A percentile compares a stretch with the other conserved stretches of the same genome.
Conservation (phyloP, 2,329 filamentous ascomycete genomes). For the Exophiala calicioides region DNA sequence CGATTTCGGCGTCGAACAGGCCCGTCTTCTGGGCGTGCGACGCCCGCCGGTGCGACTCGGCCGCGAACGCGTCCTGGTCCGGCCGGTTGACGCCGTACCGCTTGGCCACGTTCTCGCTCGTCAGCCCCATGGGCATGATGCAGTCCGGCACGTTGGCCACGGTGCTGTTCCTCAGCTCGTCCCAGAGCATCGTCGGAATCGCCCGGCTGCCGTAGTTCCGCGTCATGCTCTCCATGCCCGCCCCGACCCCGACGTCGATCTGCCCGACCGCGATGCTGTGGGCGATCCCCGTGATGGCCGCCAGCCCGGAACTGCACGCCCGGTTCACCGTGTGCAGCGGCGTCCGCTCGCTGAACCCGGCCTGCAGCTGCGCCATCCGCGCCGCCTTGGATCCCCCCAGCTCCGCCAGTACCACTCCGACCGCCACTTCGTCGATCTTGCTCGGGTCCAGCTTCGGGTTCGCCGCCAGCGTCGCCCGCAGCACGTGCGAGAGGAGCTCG, state of each 20-base stretch:
- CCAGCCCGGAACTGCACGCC: slow-evolving; percentile 77
- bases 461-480: slow-evolving; percentile 68
- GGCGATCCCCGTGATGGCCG: slow-evolving; percentile 73
- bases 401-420: slow-evolving; percentile 87
- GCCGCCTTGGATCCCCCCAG: slow-evolving; percentile 88
- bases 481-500: slow-evolving; percentile 69
- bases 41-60: slow-evolving; percentile 71
- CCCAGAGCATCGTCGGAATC: slow-evolving; percentile 83
- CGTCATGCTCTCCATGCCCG: slow-evolving; percentile 96
- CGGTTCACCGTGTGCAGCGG: slow-evolving; percentile 85
- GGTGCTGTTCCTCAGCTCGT: slow-evolving; percentile 64
- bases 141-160: slow-evolving; percentile 76
- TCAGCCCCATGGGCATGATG: slow-evolving; percentile 92
- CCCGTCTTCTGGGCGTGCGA: slow-evolving; percentile 68
- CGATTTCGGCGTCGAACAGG: slow-evolving; percentile 74
- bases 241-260: slow-evolving; percentile 74
- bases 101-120: slow-evolving; percentile 81
- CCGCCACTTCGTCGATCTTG: slow-evolving; percentile 74
- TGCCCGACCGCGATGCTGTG: slow-evolving; percentile 73
- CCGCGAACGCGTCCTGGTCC: slow-evolving; percentile 84
- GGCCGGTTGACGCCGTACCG: slow-evolving; percentile 71
- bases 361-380: slow-evolving; percentile 86
- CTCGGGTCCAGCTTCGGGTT: slow-evolving; percentile 71
- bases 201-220: slow-evolving; percentile 81
- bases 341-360: slow-evolving; percentile 71